A percentile compares a stretch with the other conserved stretches of the same genome.
Evolutionary conservation across 2,329 filamentous ascomycete species (phyloP).

Genomic region (Fusarium xyrophilum): DNA sequence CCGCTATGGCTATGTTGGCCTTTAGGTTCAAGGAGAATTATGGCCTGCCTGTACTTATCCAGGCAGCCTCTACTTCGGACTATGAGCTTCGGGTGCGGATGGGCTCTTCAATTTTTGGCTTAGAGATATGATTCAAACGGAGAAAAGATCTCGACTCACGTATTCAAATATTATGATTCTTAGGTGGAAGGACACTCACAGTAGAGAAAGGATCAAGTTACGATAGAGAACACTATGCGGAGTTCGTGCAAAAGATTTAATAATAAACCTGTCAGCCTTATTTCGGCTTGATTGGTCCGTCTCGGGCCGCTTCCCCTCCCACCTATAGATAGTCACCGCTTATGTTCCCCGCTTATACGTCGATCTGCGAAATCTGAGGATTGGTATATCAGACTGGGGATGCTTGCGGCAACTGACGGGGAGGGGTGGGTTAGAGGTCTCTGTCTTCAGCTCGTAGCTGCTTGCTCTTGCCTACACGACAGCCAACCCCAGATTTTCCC

Average conservation of each 20-base stretch:
- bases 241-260: not conserved
- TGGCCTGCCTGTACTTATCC: not conserved
- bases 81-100: not conserved
- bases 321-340: not conserved
- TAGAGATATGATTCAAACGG: not conserved
- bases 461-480: not conserved
- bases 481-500: not conserved
- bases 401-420: not conserved
- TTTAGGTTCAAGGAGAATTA: not conserved
- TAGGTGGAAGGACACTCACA: accelerated
- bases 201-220: accelerated
- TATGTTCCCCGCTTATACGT: not conserved
- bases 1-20: not conserved
- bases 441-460: accelerated
- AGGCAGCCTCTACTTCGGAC: not conserved
- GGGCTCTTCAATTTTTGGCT: not conserved
- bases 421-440: not conserved
- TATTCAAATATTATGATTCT: not conserved
- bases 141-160: not conserved
- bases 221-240: no score
- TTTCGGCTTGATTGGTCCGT: not conserved
- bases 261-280: not conserved
- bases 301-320: not conserved
- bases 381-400: no score
- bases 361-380: not conserved